Percentiles rank a stretch among this genome's conserved stretches.
These are phyloP conservation scores for Plantago rigida DNA, from an alignment of 305 asterid genomes.

Conservation along the genomic window DNA sequence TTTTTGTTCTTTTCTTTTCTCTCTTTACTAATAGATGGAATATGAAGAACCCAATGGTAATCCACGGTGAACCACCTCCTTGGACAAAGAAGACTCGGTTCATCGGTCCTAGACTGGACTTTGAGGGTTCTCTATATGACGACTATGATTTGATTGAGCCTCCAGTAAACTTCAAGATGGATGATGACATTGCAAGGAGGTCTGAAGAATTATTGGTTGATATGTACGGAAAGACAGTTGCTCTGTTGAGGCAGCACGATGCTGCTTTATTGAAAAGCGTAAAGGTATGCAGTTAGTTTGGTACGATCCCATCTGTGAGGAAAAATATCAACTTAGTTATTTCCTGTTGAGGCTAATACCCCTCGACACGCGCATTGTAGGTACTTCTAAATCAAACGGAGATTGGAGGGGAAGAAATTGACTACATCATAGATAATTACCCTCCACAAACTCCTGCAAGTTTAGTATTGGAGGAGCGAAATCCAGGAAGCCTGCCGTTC, in stretches of 20 bases:
- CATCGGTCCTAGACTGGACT: conserved; percentile 85
- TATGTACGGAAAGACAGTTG: conserved; percentile 60
- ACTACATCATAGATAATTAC: conserved; percentile 57
- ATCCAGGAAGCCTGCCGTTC: conserved; percentile 71
- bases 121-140: conserved; percentile 83
- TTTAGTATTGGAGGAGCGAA: conserved; percentile 57
- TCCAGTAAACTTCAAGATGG: conserved; percentile 71
- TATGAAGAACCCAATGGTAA: conserved; percentile 74
- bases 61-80: conserved; percentile 89
- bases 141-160: conserved; percentile 66
- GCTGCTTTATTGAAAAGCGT: conserved; percentile 84
- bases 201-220: conserved; percentile 61
- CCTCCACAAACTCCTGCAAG: conserved; percentile 64
- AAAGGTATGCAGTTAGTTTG: conserved; percentile 41
- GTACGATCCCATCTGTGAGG: not conserved
- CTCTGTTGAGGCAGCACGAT: conserved; percentile 61
- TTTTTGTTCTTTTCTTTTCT: not conserved
- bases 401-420: conserved; percentile 68
- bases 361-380: conserved; percentile 32
- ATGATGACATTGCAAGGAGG: conserved; percentile 69
- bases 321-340: not conserved
- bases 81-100: conserved; percentile 66
- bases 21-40: conserved; percentile 55
- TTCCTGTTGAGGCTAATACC: not conserved
- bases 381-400: conserved; percentile 77